Percentiles rank a stretch among this genome's conserved stretches.
phyloP scores from a whole-genome alignment of 2,329 filamentous ascomycete species.

The Sphaerulina musiva region DNA sequence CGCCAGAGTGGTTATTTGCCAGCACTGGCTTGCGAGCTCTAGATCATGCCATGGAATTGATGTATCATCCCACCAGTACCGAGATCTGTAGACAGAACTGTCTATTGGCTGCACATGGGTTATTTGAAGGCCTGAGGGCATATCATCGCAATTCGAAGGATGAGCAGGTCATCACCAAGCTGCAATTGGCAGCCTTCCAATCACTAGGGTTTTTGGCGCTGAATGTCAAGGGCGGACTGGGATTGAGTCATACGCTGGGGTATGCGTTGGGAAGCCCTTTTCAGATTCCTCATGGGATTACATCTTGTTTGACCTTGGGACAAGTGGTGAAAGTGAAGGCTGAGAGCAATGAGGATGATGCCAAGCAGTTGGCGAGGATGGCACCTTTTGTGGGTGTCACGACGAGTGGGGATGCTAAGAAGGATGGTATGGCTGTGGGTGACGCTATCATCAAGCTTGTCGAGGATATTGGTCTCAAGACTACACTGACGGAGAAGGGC shows the following conservation, averaged over 20 bases:
- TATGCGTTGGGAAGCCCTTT: slow-evolving; percentile 53
- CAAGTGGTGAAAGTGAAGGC: slow-evolving; percentile 51
- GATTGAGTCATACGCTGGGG: slow-evolving; percentile 38
- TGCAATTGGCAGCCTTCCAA: slow-evolving; percentile 49
- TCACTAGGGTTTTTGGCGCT: slow-evolving; percentile 46
- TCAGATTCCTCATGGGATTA: slow-evolving; percentile 52
- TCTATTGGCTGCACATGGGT: slow-evolving; percentile 40
- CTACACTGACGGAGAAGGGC: slow-evolving; percentile 42
- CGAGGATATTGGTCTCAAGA: slow-evolving; percentile 39
- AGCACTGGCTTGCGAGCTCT: slow-evolving; percentile 49
- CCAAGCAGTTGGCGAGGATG: slow-evolving; percentile 42
- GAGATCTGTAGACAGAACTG: slow-evolving; percentile 46
- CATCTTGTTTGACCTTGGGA: slow-evolving; percentile 49
- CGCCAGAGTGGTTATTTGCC: slow-evolving; percentile 46
- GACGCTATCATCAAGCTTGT: slow-evolving; percentile 42
- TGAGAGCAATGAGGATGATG: slow-evolving; percentile 37
- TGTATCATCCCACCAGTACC: slow-evolving; percentile 48
- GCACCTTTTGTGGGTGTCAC: slow-evolving; percentile 40
- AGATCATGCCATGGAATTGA: slow-evolving; percentile 50
- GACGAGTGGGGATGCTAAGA: slow-evolving; percentile 36
- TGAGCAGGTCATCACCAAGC: slow-evolving; percentile 44
- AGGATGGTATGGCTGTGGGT: slow-evolving; percentile 43
- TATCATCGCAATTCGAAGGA: slow-evolving; percentile 44
- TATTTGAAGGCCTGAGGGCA: slow-evolving; percentile 45
- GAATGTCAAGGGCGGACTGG: slow-evolving; percentile 47